Percentiles rank a stretch among this genome's conserved stretches.
These are phyloP conservation scores for Mesotaenium endlicherianum DNA, from an alignment of 139 green algal species.

Conservation along the genomic window DNA sequence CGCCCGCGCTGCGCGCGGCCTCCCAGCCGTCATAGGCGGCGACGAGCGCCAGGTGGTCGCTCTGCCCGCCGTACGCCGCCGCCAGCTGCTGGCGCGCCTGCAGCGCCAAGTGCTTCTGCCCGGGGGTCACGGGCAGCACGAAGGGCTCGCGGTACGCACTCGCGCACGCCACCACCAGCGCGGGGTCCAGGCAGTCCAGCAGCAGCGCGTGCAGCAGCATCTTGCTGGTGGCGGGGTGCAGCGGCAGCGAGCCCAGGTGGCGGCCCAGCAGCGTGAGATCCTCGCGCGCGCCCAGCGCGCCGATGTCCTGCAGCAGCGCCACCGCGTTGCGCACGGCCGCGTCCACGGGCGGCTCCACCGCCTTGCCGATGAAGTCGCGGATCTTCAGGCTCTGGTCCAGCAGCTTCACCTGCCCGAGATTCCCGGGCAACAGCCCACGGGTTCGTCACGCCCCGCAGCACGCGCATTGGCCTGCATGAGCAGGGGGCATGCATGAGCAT, in stretches of 20 bases:
- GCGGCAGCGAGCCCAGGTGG: slow-evolving; percentile 53
- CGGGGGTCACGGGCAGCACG: slow-evolving; percentile 14
- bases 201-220: slow-evolving; percentile 58
- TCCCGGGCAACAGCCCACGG: neutral
- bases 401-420: slow-evolving; percentile 51
- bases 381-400: slow-evolving; percentile 6
- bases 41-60: slow-evolving; percentile 56
- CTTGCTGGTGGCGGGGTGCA: slow-evolving; percentile 55
- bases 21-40: slow-evolving; percentile 50
- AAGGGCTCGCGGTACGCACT: slow-evolving; percentile 38
- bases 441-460: too few relatives aligned
- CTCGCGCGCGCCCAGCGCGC: slow-evolving; percentile 44
- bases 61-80: slow-evolving; percentile 9
- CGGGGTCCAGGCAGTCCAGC: slow-evolving; percentile 54
- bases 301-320: slow-evolving; percentile 50
- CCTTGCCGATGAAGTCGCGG: slow-evolving; percentile 49
- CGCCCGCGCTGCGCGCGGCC: neutral
- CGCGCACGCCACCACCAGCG: slow-evolving; percentile 54
- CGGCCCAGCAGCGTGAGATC: slow-evolving; percentile 51
- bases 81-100: neutral
- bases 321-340: slow-evolving; percentile 32
- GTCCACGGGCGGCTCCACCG: slow-evolving; percentile 44
- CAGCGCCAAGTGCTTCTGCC: slow-evolving; percentile 17
- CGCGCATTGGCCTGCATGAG: too few relatives aligned
- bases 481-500: too few relatives aligned